A percentile compares a stretch with the other conserved stretches of the same genome.
phyloP scores from a whole-genome alignment of 371 early-diverging fungal species.

The Mucor mucedo region DNA sequence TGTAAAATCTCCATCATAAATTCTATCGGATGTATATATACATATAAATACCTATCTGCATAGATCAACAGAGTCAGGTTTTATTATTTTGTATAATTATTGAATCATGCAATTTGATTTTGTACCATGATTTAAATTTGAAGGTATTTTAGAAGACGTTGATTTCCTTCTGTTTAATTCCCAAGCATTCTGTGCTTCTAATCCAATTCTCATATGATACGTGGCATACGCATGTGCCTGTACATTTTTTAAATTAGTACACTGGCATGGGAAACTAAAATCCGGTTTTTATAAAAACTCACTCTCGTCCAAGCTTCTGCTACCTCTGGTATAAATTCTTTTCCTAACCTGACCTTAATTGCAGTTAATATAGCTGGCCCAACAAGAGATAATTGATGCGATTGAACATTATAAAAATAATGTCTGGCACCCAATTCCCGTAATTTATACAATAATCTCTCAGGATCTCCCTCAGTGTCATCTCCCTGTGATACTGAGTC shows the following conservation, averaged over 20 bases:
- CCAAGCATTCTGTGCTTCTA: slow-evolving; percentile 22
- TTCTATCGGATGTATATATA: no score
- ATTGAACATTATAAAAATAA: slow-evolving; percentile 19
- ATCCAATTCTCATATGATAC: slow-evolving; percentile 22
- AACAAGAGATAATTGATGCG: slow-evolving; percentile 13
- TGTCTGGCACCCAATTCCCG: slow-evolving; percentile 27
- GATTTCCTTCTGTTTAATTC: slow-evolving; percentile 10
- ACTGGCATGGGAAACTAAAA: neutral
- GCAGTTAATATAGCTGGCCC: slow-evolving; percentile 18
- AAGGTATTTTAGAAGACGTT: neutral
- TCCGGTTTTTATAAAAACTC: neutral
- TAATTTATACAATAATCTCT: slow-evolving; percentile 11
- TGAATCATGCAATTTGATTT: slow-evolving; percentile 19
- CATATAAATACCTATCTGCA: no score
- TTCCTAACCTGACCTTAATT: slow-evolving; percentile 15
- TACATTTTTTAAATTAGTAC: neutral
- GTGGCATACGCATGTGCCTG: slow-evolving; percentile 25
- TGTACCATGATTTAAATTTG: neutral
- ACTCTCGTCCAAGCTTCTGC: slow-evolving; percentile 23
- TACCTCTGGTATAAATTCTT: slow-evolving; percentile 27
- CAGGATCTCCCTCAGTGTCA: neutral
- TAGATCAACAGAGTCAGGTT: no score
- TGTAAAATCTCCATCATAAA: no score
- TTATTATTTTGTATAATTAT: neutral
- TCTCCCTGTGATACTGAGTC: neutral